Conservation (phyloP, 495 filamentous ascomycete genomes). For the Rhizodiscina lignyota region DNA sequence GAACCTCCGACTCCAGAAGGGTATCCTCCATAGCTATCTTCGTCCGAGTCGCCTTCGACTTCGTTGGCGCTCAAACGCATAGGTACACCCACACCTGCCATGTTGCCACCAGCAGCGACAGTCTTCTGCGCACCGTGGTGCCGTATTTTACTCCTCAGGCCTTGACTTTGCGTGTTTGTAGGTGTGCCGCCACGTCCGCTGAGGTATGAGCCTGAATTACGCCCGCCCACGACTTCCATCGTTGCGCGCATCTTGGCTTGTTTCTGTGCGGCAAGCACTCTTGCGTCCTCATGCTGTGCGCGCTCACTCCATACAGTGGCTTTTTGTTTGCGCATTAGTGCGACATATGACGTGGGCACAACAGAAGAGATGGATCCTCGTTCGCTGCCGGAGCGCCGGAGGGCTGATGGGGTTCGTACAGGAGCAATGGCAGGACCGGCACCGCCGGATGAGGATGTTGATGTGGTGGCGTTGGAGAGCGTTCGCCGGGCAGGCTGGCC, state of each 20-base stretch:
- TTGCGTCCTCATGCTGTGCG: slow-evolving; percentile 79
- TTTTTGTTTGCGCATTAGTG: slow-evolving; percentile 86
- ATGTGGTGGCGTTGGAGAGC: slow-evolving; percentile 26
- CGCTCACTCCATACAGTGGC: slow-evolving; percentile 98
- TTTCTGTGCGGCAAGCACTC: slow-evolving; percentile 59
- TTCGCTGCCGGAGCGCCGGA: slow-evolving; percentile 35
- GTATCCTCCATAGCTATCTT: no score
- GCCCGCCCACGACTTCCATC: slow-evolving; percentile 61
- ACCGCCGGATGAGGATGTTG: slow-evolving; percentile 21
- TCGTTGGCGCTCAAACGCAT: slow-evolving; percentile 86
- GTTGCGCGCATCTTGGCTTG: slow-evolving; percentile 71
- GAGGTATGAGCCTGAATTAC: slow-evolving; percentile 20
- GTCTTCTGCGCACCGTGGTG: slow-evolving; percentile 60
- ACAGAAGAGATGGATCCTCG: not conserved
- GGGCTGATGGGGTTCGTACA: slow-evolving; percentile 6
- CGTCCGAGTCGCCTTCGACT: slow-evolving; percentile 48
- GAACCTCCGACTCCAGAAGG: no score
- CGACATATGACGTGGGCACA: slow-evolving; percentile 62
- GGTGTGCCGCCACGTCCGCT: slow-evolving; percentile 6
- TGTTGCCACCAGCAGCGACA: slow-evolving; percentile 22
- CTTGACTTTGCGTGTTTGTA: slow-evolving; percentile 15
- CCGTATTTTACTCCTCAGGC: slow-evolving; percentile 53
- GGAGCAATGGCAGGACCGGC: slow-evolving; percentile 24
- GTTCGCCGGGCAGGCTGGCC: slow-evolving; percentile 17
- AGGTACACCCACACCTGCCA: slow-evolving; percentile 42